phyloP scores from a whole-genome alignment of 1,284 basidiomycete species.

The Polyporus tsugae region DNA sequence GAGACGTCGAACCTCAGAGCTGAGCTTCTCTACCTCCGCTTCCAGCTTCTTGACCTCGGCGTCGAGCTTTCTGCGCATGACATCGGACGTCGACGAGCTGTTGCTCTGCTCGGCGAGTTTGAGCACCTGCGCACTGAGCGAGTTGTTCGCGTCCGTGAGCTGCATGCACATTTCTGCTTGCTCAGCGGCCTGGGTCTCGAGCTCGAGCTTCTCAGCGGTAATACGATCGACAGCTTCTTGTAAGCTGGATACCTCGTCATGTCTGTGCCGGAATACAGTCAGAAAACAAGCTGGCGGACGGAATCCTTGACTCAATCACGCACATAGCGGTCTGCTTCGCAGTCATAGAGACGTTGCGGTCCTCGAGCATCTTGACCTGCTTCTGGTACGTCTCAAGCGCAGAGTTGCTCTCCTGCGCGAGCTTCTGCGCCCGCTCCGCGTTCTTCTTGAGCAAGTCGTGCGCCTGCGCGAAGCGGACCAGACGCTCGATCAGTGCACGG shows the following conservation, averaged over 20 bases:
- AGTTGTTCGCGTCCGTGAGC: constrained; percentile 80
- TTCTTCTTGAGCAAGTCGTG: constrained; percentile 91
- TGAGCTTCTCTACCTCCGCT: constrained; percentile 48
- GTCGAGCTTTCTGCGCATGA: constrained; percentile 59
- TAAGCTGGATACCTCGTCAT: constrained; percentile 73
- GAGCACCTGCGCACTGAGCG: constrained; percentile 75
- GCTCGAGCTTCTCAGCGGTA: constrained; percentile 66
- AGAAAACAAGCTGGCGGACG: not conserved
- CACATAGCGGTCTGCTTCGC: constrained; percentile 63
- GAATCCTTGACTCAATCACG: constrained; percentile 40
- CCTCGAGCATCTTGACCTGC: constrained; percentile 83
- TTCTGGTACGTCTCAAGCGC: constrained; percentile 89
- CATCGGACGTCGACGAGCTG: constrained; percentile 60
- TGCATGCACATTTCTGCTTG: constrained; percentile 77
- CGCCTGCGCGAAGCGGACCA: constrained; percentile 85
- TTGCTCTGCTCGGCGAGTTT: constrained; percentile 82
- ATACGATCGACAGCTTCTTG: constrained; percentile 69
- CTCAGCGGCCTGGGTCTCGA: constrained; percentile 75
- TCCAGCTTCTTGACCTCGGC: constrained; percentile 56
- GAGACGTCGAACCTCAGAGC: constrained; percentile 48
- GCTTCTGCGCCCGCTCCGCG: constrained; percentile 87
- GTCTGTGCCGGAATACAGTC: constrained; percentile 48
- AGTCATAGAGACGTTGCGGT: constrained; percentile 65
- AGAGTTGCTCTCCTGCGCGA: constrained; percentile 80
- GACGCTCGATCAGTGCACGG: constrained; percentile 80